A percentile compares a stretch with the other conserved stretches of the same genome.
These are phyloP conservation scores for Pyrenophora seminiperda DNA, from an alignment of 2,329 filamentous ascomycete species.

Conservation along the genomic window DNA sequence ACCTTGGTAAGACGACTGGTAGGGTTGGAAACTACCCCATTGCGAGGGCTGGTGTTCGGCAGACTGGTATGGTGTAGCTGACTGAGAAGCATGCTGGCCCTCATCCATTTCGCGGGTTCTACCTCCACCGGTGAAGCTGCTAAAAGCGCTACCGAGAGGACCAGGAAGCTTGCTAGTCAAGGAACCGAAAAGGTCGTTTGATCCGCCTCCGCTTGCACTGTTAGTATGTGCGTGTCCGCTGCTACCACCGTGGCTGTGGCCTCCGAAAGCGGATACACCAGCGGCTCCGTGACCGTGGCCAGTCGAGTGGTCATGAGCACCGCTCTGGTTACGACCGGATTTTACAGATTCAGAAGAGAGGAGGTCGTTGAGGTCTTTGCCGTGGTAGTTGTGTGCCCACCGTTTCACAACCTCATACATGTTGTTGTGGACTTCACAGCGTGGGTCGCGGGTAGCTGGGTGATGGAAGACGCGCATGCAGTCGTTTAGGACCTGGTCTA, in stretches of 20 bases:
- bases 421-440: conserved; percentile 76
- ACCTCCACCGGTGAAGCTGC: conserved; percentile 28
- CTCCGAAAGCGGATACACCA: conserved; percentile 29
- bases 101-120: conserved; percentile 33
- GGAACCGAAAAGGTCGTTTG: conserved; percentile 34
- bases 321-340: conserved; percentile 75
- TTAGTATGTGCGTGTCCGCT: conserved; percentile 13
- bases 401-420: conserved; percentile 88
- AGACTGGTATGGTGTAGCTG: conserved; percentile 20
- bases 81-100: conserved; percentile 20
- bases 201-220: conserved; percentile 13
- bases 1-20: conserved; percentile 42
- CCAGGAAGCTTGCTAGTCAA: conserved; percentile 27
- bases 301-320: conserved; percentile 41
- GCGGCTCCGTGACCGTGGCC: conserved; percentile 40
- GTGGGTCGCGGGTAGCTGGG: conserved; percentile 77
- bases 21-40: conserved; percentile 43
- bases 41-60: conserved; percentile 15
- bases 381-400: conserved; percentile 76
- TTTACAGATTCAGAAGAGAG: conserved; percentile 84
- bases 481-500: conserved; percentile 83
- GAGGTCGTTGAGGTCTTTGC: conserved; percentile 71
- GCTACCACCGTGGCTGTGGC: conserved; percentile 25
- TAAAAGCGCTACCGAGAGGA: conserved; percentile 22
- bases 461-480: conserved; percentile 87